Evolutionary conservation across 768 basidiomycete species (phyloP), one percentile per base, ranked within the genome.

Genomic region (Auricularia heimuer): DNA sequence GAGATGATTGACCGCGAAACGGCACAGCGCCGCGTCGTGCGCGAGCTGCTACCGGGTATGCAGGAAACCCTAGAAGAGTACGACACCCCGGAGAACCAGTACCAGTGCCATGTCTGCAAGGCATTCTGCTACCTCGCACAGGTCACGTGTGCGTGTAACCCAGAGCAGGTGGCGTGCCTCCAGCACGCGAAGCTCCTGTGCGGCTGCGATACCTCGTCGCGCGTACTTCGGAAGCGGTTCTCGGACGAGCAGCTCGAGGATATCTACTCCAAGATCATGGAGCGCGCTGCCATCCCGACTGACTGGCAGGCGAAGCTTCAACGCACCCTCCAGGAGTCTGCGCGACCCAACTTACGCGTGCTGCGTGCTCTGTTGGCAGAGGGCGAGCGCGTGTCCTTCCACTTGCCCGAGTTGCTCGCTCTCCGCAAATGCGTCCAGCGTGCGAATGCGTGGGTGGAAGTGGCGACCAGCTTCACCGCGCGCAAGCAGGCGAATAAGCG

Each of bases 101-200:
- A 95, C 75, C 97, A 98, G 75, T 99, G 97, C 81, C 77, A 81
- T 62, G 77, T 89, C 68, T 98, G 97, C 88, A 95, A 97, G 73
- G 84, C 81, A 3, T 98, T 96, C 76, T 94, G 90, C 76, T 98
- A 97, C 74, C 85, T 99, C 51, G 94, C 97, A 1, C 95, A 97
- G 71, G 80, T 98, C 72, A 87, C 84, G 65, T 94, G 93, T 73
- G 77, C 78, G 37, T 94, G 93, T 80, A 87, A 87, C 54, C 69
- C 68, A 56, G 83, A 76, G 63, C 83, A 86, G 67, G 86, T 96
- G 39, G 85, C 87, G 12, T 99, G 97, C 74, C 83, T 90, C 61
- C 90, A 95, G 65, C 96, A 98, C 76, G 82, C 82, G 36, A 80
- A 88, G 42, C 78, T 87, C 24, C 81, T 96, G 18, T 98, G 95